Evolutionary conservation across 495 filamentous ascomycete genomes (phyloP).

Genomic region (Bacidia gigantensis): DNA sequence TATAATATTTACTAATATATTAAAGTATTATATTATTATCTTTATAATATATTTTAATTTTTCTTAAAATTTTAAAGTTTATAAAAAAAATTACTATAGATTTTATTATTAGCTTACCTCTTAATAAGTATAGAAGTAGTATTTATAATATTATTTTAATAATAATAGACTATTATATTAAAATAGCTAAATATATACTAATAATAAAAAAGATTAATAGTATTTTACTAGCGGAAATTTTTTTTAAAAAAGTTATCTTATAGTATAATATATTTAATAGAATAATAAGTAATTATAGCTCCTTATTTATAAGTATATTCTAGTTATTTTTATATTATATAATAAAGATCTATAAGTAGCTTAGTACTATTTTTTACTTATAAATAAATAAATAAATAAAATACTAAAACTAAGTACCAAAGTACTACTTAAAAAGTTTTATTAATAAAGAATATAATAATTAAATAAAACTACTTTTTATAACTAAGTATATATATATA

Average conservation of each 20-base stretch:
- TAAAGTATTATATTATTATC: neutral
- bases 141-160: too few species aligned
- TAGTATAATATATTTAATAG: neutral
- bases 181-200: neutral
- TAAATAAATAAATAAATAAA: neutral
- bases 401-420: neutral
- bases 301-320: neutral
- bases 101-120: too few species aligned
- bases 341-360: neutral
- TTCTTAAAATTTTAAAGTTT: neutral
- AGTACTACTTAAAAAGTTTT: neutral
- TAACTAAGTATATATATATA: neutral
- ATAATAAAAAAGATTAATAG: constrained; percentile 3
- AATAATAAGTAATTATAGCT: too few species aligned
- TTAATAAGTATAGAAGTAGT: neutral
- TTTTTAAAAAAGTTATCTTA: too few species aligned
- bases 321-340: neutral
- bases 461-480: neutral
- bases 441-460: neutral
- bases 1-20: neutral
- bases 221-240: too few species aligned
- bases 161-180: too few species aligned
- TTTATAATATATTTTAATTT: neutral
- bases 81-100: neutral
- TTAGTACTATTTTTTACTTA: too few species aligned